Evolutionary conservation across 116 monocot genomes (phyloP), one percentile per base, ranked within the genome.

Genomic region (Cymodocea nodosa): DNA sequence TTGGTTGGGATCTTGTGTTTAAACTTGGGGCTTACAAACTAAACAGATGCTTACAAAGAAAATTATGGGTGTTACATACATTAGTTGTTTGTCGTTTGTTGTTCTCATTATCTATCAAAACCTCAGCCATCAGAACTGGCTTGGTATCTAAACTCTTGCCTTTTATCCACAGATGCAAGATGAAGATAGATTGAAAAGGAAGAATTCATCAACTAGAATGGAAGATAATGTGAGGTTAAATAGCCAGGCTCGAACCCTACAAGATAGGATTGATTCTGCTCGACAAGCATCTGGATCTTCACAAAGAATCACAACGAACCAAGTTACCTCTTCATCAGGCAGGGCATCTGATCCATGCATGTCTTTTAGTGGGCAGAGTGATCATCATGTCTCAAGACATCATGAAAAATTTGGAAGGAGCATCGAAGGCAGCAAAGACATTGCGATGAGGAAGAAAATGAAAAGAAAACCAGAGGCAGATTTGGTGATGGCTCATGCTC

Each of bases 141-240:
- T 54, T n/a, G n/a, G 19, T 20, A n/a, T 12, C 25, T 30, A 23
- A 59, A 59, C 12, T 7, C 44, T 44, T 44, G 44, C 7, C 52
- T 52, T 18, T 6, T 4, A 44, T 22, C 55, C 62, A 23, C 74
- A 95, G 90, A 75, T 63, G 66, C 87, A 69, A 11, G 73, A 81
- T 30, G 79, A 83, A 54, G 90, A 95, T 66, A 87, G 83, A 55
- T 37, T 83, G 30, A 90, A 95, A 79, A 83, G 86, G 74, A 95
- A 75, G 71, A 82, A 59, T 34, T 19, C 73, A 9, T 60, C 76
- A 22, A 20, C 40, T 37, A 82, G 68, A 60, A 9, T 39, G 13
- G 80, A 75, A 13, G 72, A 79, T 20, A 57, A 59, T n/a, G 18
- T 16, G 23, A 79, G 55, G 57, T 69, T 67, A n/a, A 56, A 51